phyloP scores from a whole-genome alignment of 139 green algal genomes.

The Coccomyxa sp. region DNA sequence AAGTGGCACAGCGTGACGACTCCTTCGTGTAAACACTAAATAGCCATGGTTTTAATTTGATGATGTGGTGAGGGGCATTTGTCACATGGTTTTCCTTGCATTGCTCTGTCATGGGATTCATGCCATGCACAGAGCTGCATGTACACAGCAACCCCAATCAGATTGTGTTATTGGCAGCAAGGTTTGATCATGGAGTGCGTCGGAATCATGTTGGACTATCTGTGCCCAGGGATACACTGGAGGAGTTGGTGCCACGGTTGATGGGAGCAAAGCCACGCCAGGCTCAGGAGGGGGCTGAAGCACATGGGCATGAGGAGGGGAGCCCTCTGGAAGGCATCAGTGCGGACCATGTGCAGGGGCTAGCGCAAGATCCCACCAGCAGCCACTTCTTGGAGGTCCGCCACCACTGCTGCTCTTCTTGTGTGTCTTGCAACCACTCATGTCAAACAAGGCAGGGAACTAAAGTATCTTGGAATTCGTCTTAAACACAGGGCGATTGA shows the following conservation, averaged over 20 bases:
- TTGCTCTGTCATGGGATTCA: too few species aligned
- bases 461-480: background rate
- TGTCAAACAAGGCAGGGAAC: background rate
- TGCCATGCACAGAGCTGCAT: background rate
- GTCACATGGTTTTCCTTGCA: too few species aligned
- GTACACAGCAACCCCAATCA: background rate
- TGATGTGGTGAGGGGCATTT: too few species aligned
- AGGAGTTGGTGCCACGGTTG: conserved; percentile 41
- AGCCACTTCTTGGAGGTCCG: conserved; percentile 60
- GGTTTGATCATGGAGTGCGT: background rate
- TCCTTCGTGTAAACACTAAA: background rate
- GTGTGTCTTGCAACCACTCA: background rate
- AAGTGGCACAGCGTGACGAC: background rate
- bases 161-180: background rate
- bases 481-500: background rate
- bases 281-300: conserved; percentile 27
- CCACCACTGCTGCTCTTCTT: conserved; percentile 7
- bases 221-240: conserved; percentile 13
- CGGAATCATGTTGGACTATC: background rate
- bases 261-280: conserved; percentile 34
- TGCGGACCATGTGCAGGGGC: conserved; percentile 21
- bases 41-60: background rate
- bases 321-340: conserved; percentile 9
- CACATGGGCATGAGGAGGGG: background rate
- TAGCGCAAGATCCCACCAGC: conserved; percentile 45